Base-by-base conservation (phyloP, 176 grass and related monocot genomes). In the Triticum urartu region DNA sequence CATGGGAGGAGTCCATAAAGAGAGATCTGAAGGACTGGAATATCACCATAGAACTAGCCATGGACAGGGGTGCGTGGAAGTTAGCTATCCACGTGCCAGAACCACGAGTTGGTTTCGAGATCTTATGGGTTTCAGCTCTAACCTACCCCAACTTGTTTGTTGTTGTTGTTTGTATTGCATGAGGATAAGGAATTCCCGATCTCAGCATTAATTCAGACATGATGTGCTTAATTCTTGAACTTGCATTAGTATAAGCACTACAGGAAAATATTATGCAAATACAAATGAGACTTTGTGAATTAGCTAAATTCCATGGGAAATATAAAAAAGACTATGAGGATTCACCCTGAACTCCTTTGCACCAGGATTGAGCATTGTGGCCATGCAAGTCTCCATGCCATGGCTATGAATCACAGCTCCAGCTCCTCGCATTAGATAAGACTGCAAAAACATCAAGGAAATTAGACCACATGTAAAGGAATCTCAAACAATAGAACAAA, bases 321-420 rank as follows among this genome's bases (percentile, higher is more conserved):
- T 8, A 39, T 28, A 75, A 78, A 77, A 6, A 43, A 58, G 2
- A 80, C 34, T 59, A 85, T 68, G 58, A 77, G 26, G 79, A 39
- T 72, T 91, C 85, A 98, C 96, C 86, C 83, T 92, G 82, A 98
- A 95, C 86, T 98, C 96, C 87, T 98, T 98, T 67, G 90, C 83
- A 72, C 76, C 84, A 83, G 96, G 96, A 86, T 91, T 77, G 18
- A 98, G 81, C 96, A 98, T 98, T 10, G 96, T 92, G 39, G 89
- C 92, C 11, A 98, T 83, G 86, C 96, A 98, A 75, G 93, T 91
- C 80, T 95, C 96, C 86, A 98, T 98, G 25, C 96, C 96, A 89
- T 98, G 96, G 69, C 96, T 98, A 79, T 98, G 96, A 89, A 98
- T 98, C 68, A 94, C 90, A 78, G 93, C 96, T 81, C 96, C 96